Conservation (phyloP, 331 rosid species). For the Pyracantha coccinea region DNA sequence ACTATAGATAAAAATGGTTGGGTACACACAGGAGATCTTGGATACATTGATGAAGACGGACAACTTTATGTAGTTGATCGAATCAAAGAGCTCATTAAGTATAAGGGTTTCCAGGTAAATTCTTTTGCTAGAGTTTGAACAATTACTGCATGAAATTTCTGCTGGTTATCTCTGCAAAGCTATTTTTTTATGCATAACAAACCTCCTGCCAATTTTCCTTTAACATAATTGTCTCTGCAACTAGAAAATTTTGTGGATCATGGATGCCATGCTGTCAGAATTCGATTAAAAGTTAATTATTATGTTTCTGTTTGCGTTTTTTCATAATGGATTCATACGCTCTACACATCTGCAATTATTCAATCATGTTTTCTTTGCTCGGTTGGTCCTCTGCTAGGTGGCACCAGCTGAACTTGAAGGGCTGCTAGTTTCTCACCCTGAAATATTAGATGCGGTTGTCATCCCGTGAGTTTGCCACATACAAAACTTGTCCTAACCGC, state of each 20-base stretch:
- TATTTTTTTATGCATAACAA: not conserved
- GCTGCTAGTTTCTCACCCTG: slow-evolving; percentile 78
- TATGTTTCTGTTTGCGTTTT: not conserved
- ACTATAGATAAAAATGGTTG: slow-evolving; percentile 63
- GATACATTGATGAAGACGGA: slow-evolving; percentile 69
- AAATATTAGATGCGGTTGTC: slow-evolving; percentile 82
- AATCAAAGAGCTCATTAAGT: slow-evolving; percentile 82
- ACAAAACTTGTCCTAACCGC: not conserved
- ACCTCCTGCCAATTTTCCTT: not conserved
- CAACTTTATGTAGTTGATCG: slow-evolving; percentile 74
- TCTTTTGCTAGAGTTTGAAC: not conserved
- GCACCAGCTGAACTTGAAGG: slow-evolving; percentile 96
- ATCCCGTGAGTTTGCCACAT: slow-evolving; percentile 56
- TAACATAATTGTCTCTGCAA: not conserved
- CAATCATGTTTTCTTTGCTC: not conserved
- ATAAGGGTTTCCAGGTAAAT: slow-evolving; percentile 78
- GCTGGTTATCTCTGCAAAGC: not conserved
- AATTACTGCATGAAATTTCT: not conserved
- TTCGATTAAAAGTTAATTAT: not conserved
- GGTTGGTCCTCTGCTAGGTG: slow-evolving; percentile 36
- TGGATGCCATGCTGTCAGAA: not conserved
- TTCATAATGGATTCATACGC: no score
- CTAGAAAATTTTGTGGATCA: not conserved
- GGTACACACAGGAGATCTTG: slow-evolving; percentile 94
- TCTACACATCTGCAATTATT: no score